phyloP scores from a whole-genome alignment of 306 rosid species.

The Corylus avellana region DNA sequence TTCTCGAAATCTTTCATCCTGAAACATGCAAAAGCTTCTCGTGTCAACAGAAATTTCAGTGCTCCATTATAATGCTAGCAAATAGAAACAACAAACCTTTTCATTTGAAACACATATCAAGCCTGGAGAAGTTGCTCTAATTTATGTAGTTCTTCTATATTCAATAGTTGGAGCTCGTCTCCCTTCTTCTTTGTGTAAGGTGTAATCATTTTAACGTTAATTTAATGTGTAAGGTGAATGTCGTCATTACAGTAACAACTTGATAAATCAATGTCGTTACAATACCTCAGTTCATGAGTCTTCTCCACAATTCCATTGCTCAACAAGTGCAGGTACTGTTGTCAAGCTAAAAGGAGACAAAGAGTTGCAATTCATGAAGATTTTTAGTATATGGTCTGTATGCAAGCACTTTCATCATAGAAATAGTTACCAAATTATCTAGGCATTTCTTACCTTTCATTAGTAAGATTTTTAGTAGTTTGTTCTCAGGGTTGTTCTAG shows the following conservation, averaged over 20 bases:
- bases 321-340: conserved; percentile 8
- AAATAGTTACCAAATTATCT: no score
- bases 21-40: not conserved
- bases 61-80: not conserved
- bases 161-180: conserved; percentile 36
- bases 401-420: no score
- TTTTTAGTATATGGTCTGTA: no score
- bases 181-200: conserved; percentile 31
- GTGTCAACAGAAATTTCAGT: not conserved
- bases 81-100: conserved; percentile 19
- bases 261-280: not conserved
- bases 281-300: conserved; percentile 35
- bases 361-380: no score
- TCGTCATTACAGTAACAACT: not conserved
- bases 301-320: conserved; percentile 26
- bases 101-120: conserved; percentile 21
- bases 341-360: conserved; percentile 14
- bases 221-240: not conserved
- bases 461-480: no score
- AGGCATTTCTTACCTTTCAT: no score
- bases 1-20: conserved; percentile 25
- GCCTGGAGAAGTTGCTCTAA: conserved; percentile 25
- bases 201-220: not conserved
- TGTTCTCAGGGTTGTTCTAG: no score
- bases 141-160: conserved; percentile 22